These are phyloP conservation scores for Santalum album DNA, from an alignment of 164 flowering plant genomes.

Conservation along the genomic window DNA sequence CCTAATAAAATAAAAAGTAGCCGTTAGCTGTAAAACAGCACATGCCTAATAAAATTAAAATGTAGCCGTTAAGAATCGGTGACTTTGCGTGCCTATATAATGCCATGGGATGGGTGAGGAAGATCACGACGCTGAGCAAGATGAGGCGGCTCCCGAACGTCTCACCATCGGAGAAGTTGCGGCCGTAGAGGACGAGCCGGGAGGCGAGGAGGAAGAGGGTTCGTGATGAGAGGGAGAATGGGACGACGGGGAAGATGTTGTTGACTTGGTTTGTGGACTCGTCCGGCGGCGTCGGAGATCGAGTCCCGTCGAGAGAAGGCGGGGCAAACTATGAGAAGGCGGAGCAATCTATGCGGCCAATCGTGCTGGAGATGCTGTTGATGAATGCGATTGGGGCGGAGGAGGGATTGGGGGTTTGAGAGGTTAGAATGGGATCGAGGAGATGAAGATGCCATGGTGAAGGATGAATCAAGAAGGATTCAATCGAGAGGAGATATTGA, in stretches of 20 bases:
- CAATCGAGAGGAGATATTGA: no score
- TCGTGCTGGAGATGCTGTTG: constrained; percentile 33
- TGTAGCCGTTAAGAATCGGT: no score
- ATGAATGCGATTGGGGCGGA: constrained; percentile 41
- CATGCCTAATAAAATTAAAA: no score
- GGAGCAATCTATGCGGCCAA: constrained; percentile 42
- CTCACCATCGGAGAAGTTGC: no score
- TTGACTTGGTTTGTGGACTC: constrained; percentile 71
- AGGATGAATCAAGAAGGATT: neutral
- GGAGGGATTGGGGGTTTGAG: constrained; percentile 21
- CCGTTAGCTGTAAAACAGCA: no score
- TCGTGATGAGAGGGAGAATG: no score
- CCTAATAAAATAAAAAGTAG: no score
- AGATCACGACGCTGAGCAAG: constrained; percentile 50
- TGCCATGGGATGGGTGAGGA: constrained; percentile 58
- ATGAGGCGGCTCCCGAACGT: constrained; percentile 49
- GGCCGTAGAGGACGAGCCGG: no score
- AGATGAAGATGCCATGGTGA: constrained; percentile 23
- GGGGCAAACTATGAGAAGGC: constrained; percentile 66
- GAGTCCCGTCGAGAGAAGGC: constrained; percentile 57
- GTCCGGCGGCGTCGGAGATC: constrained; percentile 57
- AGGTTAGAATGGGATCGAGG: constrained; percentile 44
- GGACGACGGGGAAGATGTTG: no score
- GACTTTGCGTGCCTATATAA: no score
- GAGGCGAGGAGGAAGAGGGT: no score